These are phyloP conservation scores for Sporisorium iseilematis-ciliati DNA, from an alignment of 1,284 basidiomycete genomes.

Conservation along the genomic window DNA sequence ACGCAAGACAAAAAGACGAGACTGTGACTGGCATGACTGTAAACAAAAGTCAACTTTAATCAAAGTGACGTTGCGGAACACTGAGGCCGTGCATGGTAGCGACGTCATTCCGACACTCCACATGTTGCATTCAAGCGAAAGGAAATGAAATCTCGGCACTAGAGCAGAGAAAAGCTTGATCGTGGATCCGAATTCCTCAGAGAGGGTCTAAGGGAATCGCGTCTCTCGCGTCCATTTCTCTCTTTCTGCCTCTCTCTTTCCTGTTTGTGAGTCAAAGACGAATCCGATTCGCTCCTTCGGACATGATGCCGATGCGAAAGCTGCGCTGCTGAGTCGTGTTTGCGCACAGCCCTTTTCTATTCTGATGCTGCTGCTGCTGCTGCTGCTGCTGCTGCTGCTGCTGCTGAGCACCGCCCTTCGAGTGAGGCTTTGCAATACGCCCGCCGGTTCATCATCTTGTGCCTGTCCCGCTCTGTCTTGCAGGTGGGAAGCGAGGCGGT, in stretches of 20 bases:
- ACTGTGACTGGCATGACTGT: not conserved
- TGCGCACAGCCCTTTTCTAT: not conserved
- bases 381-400: too few relatives aligned
- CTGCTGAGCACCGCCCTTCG: too few relatives aligned
- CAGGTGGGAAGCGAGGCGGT: too few relatives aligned
- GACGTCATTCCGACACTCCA: conserved; percentile 13
- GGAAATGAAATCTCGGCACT: not conserved
- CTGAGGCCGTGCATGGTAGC: conserved; percentile 5
- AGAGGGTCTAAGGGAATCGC: conserved; percentile 1
- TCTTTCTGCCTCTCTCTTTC: too few relatives aligned
- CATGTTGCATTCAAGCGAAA: too few relatives aligned
- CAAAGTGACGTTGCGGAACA: not conserved
- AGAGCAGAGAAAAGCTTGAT: not conserved
- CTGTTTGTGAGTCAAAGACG: too few relatives aligned
- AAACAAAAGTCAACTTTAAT: not conserved
- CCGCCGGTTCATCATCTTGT: too few relatives aligned
- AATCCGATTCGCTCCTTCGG: not conserved
- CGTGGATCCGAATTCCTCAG: not conserved
- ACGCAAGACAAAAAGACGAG: not conserved
- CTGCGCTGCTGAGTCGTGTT: conserved; percentile 5
- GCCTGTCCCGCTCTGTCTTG: too few relatives aligned
- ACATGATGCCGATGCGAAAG: conserved; percentile 1
- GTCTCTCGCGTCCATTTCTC: conserved; percentile 5
- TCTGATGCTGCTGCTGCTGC: too few relatives aligned
- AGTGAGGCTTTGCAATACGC: too few relatives aligned